Evolutionary conservation across 306 rosid species (phyloP), one percentile per base, ranked within the genome.

Genomic region (Vigna reflexopilosa): DNA sequence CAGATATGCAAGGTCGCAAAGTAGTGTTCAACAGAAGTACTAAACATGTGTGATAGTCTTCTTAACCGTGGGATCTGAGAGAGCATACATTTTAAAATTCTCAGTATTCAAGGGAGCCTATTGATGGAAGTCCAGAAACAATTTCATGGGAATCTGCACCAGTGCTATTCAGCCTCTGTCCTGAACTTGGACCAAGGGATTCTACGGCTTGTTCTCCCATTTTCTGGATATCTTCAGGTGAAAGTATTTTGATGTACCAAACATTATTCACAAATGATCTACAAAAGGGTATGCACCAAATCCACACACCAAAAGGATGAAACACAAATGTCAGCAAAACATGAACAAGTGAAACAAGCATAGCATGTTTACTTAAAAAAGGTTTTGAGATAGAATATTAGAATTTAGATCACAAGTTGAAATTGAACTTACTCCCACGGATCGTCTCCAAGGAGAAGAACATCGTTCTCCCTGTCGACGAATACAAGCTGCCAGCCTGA

Each of bases 401-500:
- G 11, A 16, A 44, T 52, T 20, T 59, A 42, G 22, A 72, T 52
- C 64, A 73, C 4, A 1, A 85, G 19, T 44, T 58, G 70, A 54
- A 36, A 13, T 54, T 26, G 84, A 38, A 84, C 97, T 93, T 89
- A 90, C 97, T 93, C 96, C 97, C 97, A 93, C 22, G 97, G 97
- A 65, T 89, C 97, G 70, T 93, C 97, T 47, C 97, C 97, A 88
- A 93, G 97, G 92, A 93, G 97, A 90, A 93, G 97, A 80, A 86
- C 90, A 76, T 93, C 97, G 55, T 93, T 77, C 97, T 93, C 97
- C 97, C 93, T 90, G 93, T 93, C 97, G 77, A 93, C 97, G 36
- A 93, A 93, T 86, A 93, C 97, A 93, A 93, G 97, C 97, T 93
- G 97, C 97, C 97, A 93, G 97, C 97, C 97, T 93, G 97, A 93